Conservation (phyloP, 163 green algal genomes). For the Trebouxia gelatinosa region DNA sequence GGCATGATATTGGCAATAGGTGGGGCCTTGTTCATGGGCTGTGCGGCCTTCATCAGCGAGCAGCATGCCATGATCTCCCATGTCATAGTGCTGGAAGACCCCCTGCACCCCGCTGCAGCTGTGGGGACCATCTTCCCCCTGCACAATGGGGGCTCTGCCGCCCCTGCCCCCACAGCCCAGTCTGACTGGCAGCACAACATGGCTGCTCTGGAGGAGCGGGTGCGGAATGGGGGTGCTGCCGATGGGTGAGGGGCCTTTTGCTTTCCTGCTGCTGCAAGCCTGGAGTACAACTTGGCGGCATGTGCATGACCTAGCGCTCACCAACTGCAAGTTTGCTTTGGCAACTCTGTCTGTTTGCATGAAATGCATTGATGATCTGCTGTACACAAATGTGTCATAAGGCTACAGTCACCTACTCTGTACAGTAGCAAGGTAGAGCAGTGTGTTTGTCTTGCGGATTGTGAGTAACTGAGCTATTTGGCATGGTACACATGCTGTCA, state of each 20-base stretch:
- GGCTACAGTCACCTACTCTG: no score
- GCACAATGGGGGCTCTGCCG: conserved; percentile 17
- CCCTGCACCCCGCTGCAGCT: conserved; percentile 3
- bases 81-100: conserved; percentile 23
- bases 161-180: conserved; percentile 4
- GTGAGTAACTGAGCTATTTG: no score
- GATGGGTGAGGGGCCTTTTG: not conserved
- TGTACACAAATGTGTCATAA: no score
- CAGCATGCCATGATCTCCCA: conserved; percentile 34
- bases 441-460: no score
- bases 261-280: no score
- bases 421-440: no score
- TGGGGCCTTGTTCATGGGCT: conserved; percentile 31
- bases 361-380: no score
- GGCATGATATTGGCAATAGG: conserved; percentile 28
- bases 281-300: no score
- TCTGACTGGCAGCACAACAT: conserved; percentile 33
- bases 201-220: conserved; percentile 18
- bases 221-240: not conserved
- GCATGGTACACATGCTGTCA: no score
- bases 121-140: conserved; percentile 5
- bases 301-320: no score
- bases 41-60: conserved; percentile 31
- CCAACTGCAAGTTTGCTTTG: no score
- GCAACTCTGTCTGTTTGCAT: no score